A percentile compares a stretch with the other conserved stretches of the same genome.
Evolutionary conservation across 345 rosid genomes (phyloP).

Genomic region (Moricandia arvensis): DNA sequence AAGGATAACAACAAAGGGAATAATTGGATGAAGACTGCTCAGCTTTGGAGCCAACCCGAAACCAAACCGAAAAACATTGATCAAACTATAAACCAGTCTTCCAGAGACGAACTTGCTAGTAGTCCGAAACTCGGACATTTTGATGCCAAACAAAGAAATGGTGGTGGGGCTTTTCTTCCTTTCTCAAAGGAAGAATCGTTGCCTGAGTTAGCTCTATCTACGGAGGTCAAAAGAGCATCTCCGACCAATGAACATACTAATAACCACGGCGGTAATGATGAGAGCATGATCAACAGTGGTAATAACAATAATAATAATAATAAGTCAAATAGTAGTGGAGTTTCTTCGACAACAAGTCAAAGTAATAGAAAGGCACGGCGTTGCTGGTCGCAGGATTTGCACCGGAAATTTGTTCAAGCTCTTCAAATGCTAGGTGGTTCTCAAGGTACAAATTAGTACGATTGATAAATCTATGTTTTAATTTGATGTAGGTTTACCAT

Average conservation of each 20-base stretch:
- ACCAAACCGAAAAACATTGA: conserved; percentile 25
- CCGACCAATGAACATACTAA: conserved; percentile 32
- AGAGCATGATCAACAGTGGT: conserved; percentile 9
- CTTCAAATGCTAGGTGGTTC: conserved; percentile 99
- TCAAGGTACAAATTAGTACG: conserved; percentile 62
- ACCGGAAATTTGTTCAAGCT: conserved; percentile 89
- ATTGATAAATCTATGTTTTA: not conserved
- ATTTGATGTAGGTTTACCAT: not conserved
- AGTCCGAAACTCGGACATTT: conserved; percentile 57
- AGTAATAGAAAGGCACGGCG: conserved; percentile 89
- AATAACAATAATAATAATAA: conserved; percentile 24
- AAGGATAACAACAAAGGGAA: conserved; percentile 48
- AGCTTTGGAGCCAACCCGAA: conserved; percentile 85
- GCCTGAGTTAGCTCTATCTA: conserved; percentile 67
- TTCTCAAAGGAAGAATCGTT: conserved; percentile 77
- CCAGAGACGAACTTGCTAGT: conserved; percentile 31
- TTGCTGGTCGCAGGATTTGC: conserved; percentile 99
- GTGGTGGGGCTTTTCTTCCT: conserved; percentile 91
- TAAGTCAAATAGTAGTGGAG: conserved; percentile 21
- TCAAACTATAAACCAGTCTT: conserved; percentile 24
- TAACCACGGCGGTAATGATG: conserved; percentile 31
- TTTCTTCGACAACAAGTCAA: conserved; percentile 40
- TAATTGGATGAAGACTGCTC: conserved; percentile 93
- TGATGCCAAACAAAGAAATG: conserved; percentile 68
- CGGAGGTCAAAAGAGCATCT: conserved; percentile 54